A percentile compares a stretch with the other conserved stretches of the same genome.
phyloP scores from a whole-genome alignment of 2,329 filamentous ascomycete species.

The Fusarium brachygibbosum region DNA sequence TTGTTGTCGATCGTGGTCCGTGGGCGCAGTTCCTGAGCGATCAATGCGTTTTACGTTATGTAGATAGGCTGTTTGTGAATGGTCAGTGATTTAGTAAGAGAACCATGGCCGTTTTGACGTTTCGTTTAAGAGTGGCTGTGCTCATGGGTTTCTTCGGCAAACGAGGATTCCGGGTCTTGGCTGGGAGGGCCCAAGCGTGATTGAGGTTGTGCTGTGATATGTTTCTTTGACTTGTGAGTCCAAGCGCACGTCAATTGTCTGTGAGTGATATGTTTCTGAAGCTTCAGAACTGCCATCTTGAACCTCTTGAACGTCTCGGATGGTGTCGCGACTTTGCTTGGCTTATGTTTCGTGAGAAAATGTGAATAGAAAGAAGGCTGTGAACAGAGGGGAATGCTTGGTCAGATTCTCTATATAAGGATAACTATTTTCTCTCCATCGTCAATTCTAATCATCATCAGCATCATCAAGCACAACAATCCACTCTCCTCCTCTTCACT shows the following conservation, averaged over 20 bases:
- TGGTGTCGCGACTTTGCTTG: conserved; percentile 6
- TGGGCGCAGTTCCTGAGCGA: background rate
- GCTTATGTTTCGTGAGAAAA: background rate
- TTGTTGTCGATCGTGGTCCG: conserved; percentile 7
- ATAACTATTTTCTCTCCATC: background rate
- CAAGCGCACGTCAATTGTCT: background rate
- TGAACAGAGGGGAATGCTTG: background rate
- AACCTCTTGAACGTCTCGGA: conserved; percentile 11
- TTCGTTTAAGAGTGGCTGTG: conserved; percentile 31
- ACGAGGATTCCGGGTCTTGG: conserved; percentile 23
- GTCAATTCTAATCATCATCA: conserved; percentile 7
- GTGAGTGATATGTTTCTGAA: conserved; percentile 6
- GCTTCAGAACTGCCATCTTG: background rate
- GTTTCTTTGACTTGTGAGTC: background rate
- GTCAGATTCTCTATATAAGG: conserved; percentile 10
- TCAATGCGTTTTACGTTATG: background rate
- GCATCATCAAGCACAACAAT: background rate
- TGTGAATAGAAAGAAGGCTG: background rate
- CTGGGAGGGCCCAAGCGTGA: conserved; percentile 53
- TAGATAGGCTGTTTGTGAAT: background rate
- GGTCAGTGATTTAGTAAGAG: background rate
- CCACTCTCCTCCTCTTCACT: background rate
- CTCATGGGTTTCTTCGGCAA: conserved; percentile 4
- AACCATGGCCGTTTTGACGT: conserved; percentile 2
- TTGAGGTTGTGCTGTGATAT: conserved; percentile 2